Base-by-base conservation (phyloP, 306 rosid genomes). In the Prinsepia uniflora region DNA sequence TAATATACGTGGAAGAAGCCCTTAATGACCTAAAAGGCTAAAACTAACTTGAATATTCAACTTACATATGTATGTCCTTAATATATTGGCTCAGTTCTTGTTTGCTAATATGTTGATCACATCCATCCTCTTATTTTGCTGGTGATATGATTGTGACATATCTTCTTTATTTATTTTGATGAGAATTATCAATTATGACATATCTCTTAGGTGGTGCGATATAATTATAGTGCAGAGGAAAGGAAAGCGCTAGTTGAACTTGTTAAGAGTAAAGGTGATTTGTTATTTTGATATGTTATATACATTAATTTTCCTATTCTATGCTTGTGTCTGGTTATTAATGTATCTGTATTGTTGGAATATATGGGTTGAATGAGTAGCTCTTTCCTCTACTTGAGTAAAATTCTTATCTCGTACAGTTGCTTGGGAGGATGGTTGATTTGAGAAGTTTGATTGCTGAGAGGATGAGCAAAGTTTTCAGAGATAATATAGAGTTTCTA, bases 401-500 rank as follows among this genome's bases (percentile, higher is more conserved):
- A 63, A 24, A 71, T 18, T 73, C 19, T 65, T 81, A 61, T 86
- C 50, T 72, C 70, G 40, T 63, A 34, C 90, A 94, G 98, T 82
- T 94, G 60, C 98, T 94, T 76, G 98, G 98, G 75, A 94, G 98
- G 87, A 90, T 88, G 70, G 79, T 94, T 74, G 84, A 94, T 77
- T 80, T 94, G 79, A 86, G 97, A 79, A 90, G 96, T 79, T 84
- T 90, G 88, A 84, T 90, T 75, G 78, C 83, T 48, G 94, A 89
- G 74, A 75, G 90, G 81, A 87, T 94, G 91, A 94, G 87, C 86
- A 94, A 87, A 81, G 75, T 79, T 80, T 94, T 94, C 77, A 88
- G 97, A 50, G 95, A 90, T 72, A 94, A 94, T 83, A 88, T 94
- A 19, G 98, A 94, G 88, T 94, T 90, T 81, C 84, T 94, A 63